Conservation (phyloP, 78 protist species). For the slime mould (Dictyostelium discoideum) region DNA sequence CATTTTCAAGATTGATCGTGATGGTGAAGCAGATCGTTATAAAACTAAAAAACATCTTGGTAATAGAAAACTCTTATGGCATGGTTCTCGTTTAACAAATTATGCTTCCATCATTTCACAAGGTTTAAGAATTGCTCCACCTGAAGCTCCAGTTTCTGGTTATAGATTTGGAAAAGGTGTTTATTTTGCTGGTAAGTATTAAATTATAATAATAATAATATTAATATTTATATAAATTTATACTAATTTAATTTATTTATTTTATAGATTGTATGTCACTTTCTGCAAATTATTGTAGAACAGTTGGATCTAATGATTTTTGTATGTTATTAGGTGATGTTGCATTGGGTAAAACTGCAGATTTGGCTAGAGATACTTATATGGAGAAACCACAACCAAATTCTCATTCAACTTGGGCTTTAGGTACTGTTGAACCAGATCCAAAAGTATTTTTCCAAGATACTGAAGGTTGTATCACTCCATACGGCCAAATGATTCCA, state of each 20-base stretch:
- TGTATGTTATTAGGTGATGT: constrained; percentile 79
- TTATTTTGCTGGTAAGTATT: constrained; percentile 91
- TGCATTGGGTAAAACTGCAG: constrained; percentile 63
- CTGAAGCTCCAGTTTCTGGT: constrained; percentile 96
- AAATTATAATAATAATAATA: too few species aligned
- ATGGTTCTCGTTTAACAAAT: constrained; percentile 94
- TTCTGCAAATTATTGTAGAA: constrained; percentile 56
- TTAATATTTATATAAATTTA: too few species aligned
- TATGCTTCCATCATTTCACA: constrained; percentile 90
- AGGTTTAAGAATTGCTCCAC: constrained; percentile 96
- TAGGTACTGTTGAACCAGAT: constrained; percentile 70
- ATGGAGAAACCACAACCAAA: constrained; percentile 84
- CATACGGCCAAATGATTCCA: constrained; percentile 60
- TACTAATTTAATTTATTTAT: background rate
- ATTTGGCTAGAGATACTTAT: constrained; percentile 48
- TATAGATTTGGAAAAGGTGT: constrained; percentile 97
- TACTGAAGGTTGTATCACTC: constrained; percentile 33
- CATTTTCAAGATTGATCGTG: constrained; percentile 60
- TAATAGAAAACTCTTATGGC: constrained; percentile 95
- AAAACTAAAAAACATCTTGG: background rate
- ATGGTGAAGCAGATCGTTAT: constrained; percentile 74
- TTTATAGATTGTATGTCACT: constrained; percentile 1
- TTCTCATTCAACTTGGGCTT: constrained; percentile 64
- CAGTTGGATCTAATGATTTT: constrained; percentile 25
- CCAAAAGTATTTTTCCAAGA: background rate